Evolutionary conservation across 2,329 filamentous ascomycete species (phyloP), one percentile per base, ranked within the genome.

Genomic region (Didymella pinodella): DNA sequence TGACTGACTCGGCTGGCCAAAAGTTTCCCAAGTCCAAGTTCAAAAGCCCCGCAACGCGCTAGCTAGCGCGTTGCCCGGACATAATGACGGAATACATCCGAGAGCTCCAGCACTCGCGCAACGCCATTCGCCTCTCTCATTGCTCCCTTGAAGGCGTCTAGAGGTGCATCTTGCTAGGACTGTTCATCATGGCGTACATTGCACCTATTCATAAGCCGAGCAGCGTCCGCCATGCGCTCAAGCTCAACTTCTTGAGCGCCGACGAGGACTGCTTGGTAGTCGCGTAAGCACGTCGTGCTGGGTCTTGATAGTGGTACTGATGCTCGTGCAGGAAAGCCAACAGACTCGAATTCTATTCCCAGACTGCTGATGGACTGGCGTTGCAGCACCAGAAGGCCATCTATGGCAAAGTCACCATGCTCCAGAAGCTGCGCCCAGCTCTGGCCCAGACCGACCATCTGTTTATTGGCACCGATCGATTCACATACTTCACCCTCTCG

Each of bases 171-270:
- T 25, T 48, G 25, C 34, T 7, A 38, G 8, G 26, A 11, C 25
- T 28, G 31, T 34, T 34, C 63, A 73, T 38, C 59, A 99, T 99
- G 95, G 91, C 95, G 51, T 99, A 98, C 77, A 83, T 99, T 71
- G 93, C 92, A 62, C 93, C 95, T 38, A 95, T 99, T 57, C 95
- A 99, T 78, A 86, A 89, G 69, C 90, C 95, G 25, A 97, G 92
- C 76, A 96, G 92, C 81, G 88, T 97, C 64, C 88, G 93, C 54
- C 91, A 97, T 85, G 94, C 93, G 14, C 78, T 98, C 65, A 91
- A 90, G 73, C 84, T 94, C 61, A 88, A 87, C 68, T 89, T 98
- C 69, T 82, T 96, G 50, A 85, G 86, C 43, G 80, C 86, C 4
- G 86, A 91, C 49, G 87, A 93, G 61, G 90, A 96, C 70, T 93